Conservation (phyloP, 805 yeast species). For the Candida khao-thaluensis region DNA sequence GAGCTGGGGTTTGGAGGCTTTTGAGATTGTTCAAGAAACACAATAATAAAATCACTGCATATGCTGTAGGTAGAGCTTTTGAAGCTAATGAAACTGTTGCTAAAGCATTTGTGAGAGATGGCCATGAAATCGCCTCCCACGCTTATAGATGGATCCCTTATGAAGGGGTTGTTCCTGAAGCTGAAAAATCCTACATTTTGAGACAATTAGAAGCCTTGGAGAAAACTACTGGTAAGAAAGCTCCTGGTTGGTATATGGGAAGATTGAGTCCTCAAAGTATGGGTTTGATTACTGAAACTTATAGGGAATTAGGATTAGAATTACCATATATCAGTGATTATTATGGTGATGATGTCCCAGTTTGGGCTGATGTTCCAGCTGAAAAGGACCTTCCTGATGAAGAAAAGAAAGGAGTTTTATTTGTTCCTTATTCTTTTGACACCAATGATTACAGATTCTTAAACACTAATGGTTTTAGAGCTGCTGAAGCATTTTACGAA, state of each 20-base stretch:
- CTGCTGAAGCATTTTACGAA: conserved; percentile 23
- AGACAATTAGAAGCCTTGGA: conserved; percentile 14
- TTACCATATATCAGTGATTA: conserved; percentile 17
- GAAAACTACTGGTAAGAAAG: conserved; percentile 13
- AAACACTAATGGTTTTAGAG: conserved; percentile 22
- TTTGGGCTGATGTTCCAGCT: conserved; percentile 18
- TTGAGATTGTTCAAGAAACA: conserved; percentile 13
- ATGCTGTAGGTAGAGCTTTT: conserved; percentile 18
- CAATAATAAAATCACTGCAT: conserved; percentile 15
- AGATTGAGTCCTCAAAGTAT: conserved; percentile 17
- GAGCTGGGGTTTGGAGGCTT: conserved; percentile 17
- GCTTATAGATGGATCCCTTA: conserved; percentile 21
- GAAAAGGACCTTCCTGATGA: conserved; percentile 15
- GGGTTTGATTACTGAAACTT: conserved; percentile 16
- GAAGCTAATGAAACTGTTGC: conserved; percentile 14
- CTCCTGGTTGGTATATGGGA: conserved; percentile 20
- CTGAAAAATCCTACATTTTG: conserved; percentile 17
- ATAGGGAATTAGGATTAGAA: conserved; percentile 14
- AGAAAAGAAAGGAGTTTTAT: conserved; percentile 23
- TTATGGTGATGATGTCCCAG: conserved; percentile 20
- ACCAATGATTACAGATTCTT: conserved; percentile 25
- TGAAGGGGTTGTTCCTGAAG: conserved; percentile 14
- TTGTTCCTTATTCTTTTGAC: conserved; percentile 24
- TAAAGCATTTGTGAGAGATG: conserved; percentile 18
- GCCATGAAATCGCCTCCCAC: conserved; percentile 19